Conservation (phyloP, 805 yeast species). For the Metschnikowia hibisci region DNA sequence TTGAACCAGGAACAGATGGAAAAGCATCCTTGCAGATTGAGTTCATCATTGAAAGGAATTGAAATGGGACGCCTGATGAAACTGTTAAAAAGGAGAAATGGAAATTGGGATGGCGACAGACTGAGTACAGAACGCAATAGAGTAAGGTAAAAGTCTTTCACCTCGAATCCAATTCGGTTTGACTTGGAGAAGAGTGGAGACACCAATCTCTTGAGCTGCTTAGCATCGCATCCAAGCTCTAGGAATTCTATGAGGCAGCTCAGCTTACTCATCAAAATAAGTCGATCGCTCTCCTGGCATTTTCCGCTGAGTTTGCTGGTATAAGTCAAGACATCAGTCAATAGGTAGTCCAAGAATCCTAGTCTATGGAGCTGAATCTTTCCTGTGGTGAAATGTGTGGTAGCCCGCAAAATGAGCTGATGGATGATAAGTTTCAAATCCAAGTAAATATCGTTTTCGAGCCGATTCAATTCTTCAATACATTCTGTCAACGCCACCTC, state of each 20-base stretch:
- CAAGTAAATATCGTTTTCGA: constrained; percentile 22
- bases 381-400: constrained; percentile 23
- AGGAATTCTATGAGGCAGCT: constrained; percentile 25
- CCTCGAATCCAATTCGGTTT: constrained; percentile 1
- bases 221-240: constrained; percentile 34
- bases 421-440: constrained; percentile 29
- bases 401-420: constrained; percentile 23
- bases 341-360: constrained; percentile 19
- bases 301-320: constrained; percentile 11
- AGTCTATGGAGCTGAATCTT: constrained; percentile 22
- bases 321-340: constrained; percentile 19
- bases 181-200: constrained; percentile 16
- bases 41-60: constrained; percentile 15
- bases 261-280: constrained; percentile 9
- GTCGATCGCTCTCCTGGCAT: constrained; percentile 14
- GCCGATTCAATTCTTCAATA: constrained; percentile 4
- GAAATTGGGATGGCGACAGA: constrained; percentile 26
- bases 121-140: constrained; percentile 22
- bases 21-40: constrained; percentile 21
- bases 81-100: constrained; percentile 26
- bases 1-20: constrained; percentile 42
- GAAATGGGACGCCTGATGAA: constrained; percentile 10
- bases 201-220: constrained; percentile 19
- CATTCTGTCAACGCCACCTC: constrained; percentile 16
- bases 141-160: constrained; percentile 20